Conservation (phyloP, 1,284 basidiomycete genomes). For the Sanghuangporus sanghuang region DNA sequence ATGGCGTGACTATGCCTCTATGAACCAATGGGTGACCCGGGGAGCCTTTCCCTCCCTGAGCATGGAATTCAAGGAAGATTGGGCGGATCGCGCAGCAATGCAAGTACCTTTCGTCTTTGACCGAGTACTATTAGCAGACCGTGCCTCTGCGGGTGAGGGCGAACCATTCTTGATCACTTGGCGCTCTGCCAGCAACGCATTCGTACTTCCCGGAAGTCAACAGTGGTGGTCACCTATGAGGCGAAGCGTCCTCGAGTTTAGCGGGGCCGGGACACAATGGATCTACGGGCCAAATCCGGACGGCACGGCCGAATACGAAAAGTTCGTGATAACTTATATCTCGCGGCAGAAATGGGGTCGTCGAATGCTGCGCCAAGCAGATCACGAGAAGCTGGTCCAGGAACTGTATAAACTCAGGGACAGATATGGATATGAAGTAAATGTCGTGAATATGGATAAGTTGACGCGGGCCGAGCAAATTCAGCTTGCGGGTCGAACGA, state of each 20-base stretch:
- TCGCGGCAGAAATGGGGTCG: conserved; percentile 82
- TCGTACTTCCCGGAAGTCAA: conserved; percentile 63
- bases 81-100: conserved; percentile 69
- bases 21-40: conserved; percentile 77
- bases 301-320: conserved; percentile 7
- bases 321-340: conserved; percentile 81
- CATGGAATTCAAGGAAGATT: conserved; percentile 75
- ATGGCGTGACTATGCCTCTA: conserved; percentile 83
- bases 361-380: conserved; percentile 57
- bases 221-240: conserved; percentile 82
- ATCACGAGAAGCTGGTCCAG: conserved; percentile 61
- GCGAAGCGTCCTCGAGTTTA: conserved; percentile 65
- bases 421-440: conserved; percentile 76
- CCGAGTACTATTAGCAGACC: conserved; percentile 77
- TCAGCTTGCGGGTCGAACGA: conserved; percentile 70
- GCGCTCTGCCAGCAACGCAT: conserved; percentile 70
- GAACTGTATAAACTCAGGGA: conserved; percentile 63
- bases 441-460: conserved; percentile 79
- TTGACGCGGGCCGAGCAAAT: conserved; percentile 76
- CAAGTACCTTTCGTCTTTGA: conserved; percentile 71
- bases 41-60: conserved; percentile 72
- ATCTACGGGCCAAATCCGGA: conserved; percentile 26
- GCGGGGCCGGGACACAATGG: conserved; percentile 45
- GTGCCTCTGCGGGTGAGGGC: conserved; percentile 73
- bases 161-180: conserved; percentile 64